A percentile compares a stretch with the other conserved stretches of the same genome.
Conservation (phyloP, 331 rosid species). For the Arachis monticola region DNA sequence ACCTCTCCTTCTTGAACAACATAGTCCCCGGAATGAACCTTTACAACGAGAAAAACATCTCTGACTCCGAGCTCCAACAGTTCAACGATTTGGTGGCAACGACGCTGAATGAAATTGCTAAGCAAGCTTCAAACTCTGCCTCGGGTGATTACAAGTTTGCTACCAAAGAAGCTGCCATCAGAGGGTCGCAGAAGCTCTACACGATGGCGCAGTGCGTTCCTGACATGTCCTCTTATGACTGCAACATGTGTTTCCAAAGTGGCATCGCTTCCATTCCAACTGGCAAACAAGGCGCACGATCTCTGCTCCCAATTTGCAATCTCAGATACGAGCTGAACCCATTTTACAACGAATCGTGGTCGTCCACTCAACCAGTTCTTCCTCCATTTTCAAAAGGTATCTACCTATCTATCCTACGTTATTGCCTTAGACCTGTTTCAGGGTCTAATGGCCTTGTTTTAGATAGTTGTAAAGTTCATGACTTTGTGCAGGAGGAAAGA, state of each 20-base stretch:
- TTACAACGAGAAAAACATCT: rapidly evolving
- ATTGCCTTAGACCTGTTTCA: no score
- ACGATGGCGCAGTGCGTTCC: constrained; percentile 53
- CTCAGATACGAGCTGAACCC: constrained; percentile 44
- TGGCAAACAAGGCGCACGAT: constrained; percentile 36
- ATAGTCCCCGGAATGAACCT: neutral
- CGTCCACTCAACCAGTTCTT: neutral
- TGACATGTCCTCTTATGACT: constrained; percentile 29
- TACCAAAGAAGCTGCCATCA: constrained; percentile 36
- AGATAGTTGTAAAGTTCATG: neutral
- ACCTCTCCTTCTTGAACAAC: constrained; percentile 30
- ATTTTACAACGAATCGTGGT: constrained; percentile 37
- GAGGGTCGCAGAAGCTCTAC: constrained; percentile 33
- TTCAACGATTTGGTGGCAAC: constrained; percentile 12
- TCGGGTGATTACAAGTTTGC: constrained; percentile 38
- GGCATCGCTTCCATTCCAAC: constrained; percentile 36
- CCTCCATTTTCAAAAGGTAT: constrained; percentile 38
- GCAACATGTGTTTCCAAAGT: constrained; percentile 38
- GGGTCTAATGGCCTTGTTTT: neutral
- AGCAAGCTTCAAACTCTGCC: neutral
- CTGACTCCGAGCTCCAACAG: neutral
- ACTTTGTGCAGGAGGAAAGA: constrained; percentile 46
- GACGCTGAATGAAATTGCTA: neutral
- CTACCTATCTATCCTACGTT: neutral
- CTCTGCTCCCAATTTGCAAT: constrained; percentile 41